phyloP scores from a whole-genome alignment of 208 protist species.

The Leishmania arabica region DNA sequence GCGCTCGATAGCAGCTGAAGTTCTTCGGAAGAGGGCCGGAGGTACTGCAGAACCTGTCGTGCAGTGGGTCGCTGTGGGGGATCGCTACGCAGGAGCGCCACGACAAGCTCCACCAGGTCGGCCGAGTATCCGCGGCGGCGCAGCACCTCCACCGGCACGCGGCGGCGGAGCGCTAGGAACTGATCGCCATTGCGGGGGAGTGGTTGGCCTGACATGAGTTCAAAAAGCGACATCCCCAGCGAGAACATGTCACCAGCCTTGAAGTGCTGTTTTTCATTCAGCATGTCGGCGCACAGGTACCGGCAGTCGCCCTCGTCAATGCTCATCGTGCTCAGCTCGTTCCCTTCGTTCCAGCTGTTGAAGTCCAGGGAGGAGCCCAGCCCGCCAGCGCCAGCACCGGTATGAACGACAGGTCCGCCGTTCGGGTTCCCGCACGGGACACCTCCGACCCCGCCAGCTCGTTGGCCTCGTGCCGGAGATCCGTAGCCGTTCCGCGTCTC shows the following conservation, averaged over 20 bases:
- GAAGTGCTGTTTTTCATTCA: slow-evolving; percentile 86
- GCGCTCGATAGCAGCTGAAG: slow-evolving; percentile 28
- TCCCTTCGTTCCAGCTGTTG: slow-evolving; percentile 20
- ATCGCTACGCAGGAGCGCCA: slow-evolving; percentile 51
- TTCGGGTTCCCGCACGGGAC: slow-evolving; percentile 1
- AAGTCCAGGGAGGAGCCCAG: slow-evolving; percentile 4
- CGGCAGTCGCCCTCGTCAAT: slow-evolving; percentile 92
- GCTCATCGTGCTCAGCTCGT: slow-evolving; percentile 70
- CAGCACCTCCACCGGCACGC: slow-evolving; percentile 47
- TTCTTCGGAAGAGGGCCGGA: slow-evolving; percentile 50
- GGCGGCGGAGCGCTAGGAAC: slow-evolving; percentile 64
- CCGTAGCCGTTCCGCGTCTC: slow-evolving; percentile 26
- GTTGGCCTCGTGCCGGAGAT: slow-evolving; percentile 1
- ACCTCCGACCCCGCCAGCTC: neutral
- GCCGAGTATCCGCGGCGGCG: slow-evolving; percentile 62
- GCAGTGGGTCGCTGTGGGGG: slow-evolving; percentile 69
- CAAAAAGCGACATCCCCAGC: slow-evolving; percentile 91
- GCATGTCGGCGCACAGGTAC: slow-evolving; percentile 91
- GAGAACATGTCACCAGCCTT: slow-evolving; percentile 91
- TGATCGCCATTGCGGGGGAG: slow-evolving; percentile 78
- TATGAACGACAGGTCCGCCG: neutral
- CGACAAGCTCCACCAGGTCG: slow-evolving; percentile 53
- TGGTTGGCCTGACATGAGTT: slow-evolving; percentile 81
- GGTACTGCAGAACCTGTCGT: slow-evolving; percentile 61
- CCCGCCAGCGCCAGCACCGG: neutral